A percentile compares a stretch with the other conserved stretches of the same genome.
These are phyloP conservation scores for Cercospora nicotianae DNA, from an alignment of 2,329 filamentous ascomycete species.

Conservation along the genomic window DNA sequence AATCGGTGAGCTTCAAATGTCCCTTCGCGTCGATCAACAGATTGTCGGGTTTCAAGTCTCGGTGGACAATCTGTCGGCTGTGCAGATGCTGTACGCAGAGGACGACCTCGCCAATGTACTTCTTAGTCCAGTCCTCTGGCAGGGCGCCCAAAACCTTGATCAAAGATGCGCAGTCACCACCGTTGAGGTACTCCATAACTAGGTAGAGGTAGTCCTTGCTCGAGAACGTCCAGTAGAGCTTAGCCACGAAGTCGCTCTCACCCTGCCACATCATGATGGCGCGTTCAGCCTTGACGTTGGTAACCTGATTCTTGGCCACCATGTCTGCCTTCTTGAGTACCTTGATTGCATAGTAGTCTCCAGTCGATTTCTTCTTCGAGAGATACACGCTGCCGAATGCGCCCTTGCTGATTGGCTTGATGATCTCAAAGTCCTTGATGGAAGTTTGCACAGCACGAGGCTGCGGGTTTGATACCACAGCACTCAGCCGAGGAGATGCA, in stretches of 20 bases:
- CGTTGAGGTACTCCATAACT: constrained; percentile 99
- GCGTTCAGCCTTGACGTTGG: constrained; percentile 96
- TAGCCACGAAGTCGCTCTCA: constrained; percentile 97
- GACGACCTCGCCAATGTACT: constrained; percentile 93
- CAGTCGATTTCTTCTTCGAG: constrained; percentile 97
- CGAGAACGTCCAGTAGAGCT: constrained; percentile 99
- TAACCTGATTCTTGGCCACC: constrained; percentile 99
- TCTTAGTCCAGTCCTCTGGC: constrained; percentile 96
- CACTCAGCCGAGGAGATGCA: constrained; percentile 76
- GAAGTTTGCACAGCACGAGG: constrained; percentile 88
- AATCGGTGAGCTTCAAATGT: constrained; percentile 95
- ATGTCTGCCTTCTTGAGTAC: constrained; percentile 99
- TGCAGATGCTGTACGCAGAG: constrained; percentile 97
- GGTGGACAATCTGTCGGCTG: constrained; percentile 90
- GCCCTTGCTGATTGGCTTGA: constrained; percentile 98
- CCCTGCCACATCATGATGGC: constrained; percentile 99
- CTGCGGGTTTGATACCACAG: constrained; percentile 75
- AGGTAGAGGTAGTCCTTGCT: constrained; percentile 98
- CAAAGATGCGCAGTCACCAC: constrained; percentile 92
- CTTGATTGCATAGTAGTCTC: constrained; percentile 98
- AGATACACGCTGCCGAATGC: constrained; percentile 97
- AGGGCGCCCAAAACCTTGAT: constrained; percentile 92
- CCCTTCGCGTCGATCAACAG: constrained; percentile 95
- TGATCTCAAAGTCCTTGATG: constrained; percentile 99
- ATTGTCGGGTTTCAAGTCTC: constrained; percentile 96